Base-by-base conservation (phyloP, 139 green algal genomes). In the Medakamo hakoo region DNA sequence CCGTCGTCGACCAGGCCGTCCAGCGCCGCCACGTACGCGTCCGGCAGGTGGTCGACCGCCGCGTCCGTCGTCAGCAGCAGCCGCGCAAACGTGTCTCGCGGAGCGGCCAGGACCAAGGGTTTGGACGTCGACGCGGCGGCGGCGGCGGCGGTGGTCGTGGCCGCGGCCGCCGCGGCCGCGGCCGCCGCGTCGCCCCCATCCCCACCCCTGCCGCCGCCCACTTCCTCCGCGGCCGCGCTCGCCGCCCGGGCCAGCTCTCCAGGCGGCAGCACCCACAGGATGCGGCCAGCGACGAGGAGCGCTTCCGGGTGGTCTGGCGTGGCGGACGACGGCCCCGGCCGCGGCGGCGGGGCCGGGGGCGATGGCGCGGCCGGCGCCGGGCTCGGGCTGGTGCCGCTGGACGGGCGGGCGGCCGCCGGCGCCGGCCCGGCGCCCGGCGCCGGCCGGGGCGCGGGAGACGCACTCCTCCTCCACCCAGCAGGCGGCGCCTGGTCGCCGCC, bases 41-140 rank as follows among this genome's bases (percentile, higher is more conserved):
- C 68, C 0, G 68, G 68, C 49, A 73, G 29, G 59, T 73, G 68
- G 28, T 73, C 49, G 21, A n/a, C 3, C 48, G 68, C 48, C 18
- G 63, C 63, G 0, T 73, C 68, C 20, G 57, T 30, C 27, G 60
- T 29, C 18, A 73, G 27, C 48, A 73, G 58, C 31, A 73, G 29
- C 21, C 68, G 62, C 2, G 32, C 61, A 57, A 73, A 73, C 21
- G 29, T 27, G n/a, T 48, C 31, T 19, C 60, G 57, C 23, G 40
- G 40, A 16, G 40, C 40, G 40, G 40, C 40, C 40, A 52, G 40
- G 9, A 52, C 40, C 40, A 52, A 16, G 40, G 40, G 9, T 9
- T 16, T 16, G 40, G 9, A 52, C 9, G 40, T 9, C 40, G 40
- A 16, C 40, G 40, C 9, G 16, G 16, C 40, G 40, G 9, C 9